These are phyloP conservation scores for Trichaptum fuscoviolaceum DNA, from an alignment of 768 basidiomycete species.

Conservation along the genomic window DNA sequence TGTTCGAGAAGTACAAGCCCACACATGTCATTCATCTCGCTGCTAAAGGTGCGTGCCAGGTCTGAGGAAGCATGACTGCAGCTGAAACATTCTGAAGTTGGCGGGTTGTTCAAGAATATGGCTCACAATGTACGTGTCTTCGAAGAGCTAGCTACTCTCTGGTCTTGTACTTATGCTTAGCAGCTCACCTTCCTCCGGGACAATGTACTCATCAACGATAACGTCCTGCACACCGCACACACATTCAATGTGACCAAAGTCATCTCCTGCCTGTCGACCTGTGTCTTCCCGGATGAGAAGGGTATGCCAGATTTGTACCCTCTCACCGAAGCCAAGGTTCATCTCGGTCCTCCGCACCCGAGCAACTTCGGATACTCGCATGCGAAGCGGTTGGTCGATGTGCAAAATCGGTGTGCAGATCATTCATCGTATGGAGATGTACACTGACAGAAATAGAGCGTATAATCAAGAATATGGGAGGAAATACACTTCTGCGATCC, in stretches of 20 bases:
- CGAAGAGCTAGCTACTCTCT: background rate
- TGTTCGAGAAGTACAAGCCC: conserved; percentile 90
- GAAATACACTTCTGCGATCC: conserved; percentile 95
- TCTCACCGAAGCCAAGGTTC: conserved; percentile 88
- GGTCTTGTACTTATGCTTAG: background rate
- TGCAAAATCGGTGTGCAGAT: conserved; percentile 78
- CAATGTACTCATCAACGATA: conserved; percentile 94
- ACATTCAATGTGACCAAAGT: conserved; percentile 65
- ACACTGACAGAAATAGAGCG: conserved; percentile 45
- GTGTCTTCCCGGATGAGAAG: conserved; percentile 95
- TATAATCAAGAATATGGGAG: conserved; percentile 94
- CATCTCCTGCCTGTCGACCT: conserved; percentile 94
- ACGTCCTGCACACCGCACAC: conserved; percentile 76
- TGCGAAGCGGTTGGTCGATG: conserved; percentile 92
- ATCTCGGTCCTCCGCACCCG: conserved; percentile 85
- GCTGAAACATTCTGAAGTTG: conserved; percentile 46
- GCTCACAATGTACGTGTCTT: conserved; percentile 65
- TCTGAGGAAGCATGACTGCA: background rate
- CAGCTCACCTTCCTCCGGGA: conserved; percentile 91
- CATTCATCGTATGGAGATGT: conserved; percentile 3
- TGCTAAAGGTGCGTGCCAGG: conserved; percentile 63
- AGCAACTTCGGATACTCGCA: conserved; percentile 98
- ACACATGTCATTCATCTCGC: conserved; percentile 97
- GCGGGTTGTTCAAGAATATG: conserved; percentile 95
- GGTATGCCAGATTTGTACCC: conserved; percentile 52